A percentile compares a stretch with the other conserved stretches of the same genome.
phyloP scores from a whole-genome alignment of 1,284 basidiomycete species.

The Tilletia walkeri region DNA sequence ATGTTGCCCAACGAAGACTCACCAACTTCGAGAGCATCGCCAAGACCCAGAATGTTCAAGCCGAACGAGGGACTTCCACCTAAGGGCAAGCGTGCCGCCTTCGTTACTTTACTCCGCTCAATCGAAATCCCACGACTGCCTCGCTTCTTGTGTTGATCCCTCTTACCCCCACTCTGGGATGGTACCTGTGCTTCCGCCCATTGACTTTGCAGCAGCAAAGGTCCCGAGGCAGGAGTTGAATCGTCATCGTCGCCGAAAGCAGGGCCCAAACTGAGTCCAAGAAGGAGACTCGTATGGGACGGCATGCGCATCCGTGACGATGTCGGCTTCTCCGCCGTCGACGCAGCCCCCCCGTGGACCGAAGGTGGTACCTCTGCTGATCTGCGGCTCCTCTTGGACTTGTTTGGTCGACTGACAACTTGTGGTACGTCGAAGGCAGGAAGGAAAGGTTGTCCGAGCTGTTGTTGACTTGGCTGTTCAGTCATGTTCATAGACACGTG shows the following conservation, averaged over 20 bases:
- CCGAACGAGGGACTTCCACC: constrained; percentile 7
- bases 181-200: background rate
- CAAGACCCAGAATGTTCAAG: constrained; percentile 4
- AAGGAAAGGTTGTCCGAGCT: too few species aligned
- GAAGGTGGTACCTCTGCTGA: background rate
- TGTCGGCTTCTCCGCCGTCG: background rate
- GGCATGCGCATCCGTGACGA: background rate
- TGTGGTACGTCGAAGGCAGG: too few species aligned
- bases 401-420: too few species aligned
- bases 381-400: too few species aligned
- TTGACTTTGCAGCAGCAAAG: background rate
- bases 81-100: background rate
- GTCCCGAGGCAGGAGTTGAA: background rate
- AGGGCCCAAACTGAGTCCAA: background rate
- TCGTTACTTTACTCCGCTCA: background rate
- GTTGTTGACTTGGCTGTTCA: too few species aligned
- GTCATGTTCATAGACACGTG: too few species aligned
- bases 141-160: background rate
- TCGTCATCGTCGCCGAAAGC: background rate
- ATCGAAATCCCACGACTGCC: background rate
- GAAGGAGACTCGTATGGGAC: background rate
- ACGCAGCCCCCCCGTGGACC: background rate
- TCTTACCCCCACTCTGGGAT: background rate
- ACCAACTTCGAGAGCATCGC: background rate
- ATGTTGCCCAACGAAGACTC: background rate